Evolutionary conservation across 106 monocot species (phyloP), one percentile per base, ranked within the genome.

Genomic region (Narthecium ossifragum): DNA sequence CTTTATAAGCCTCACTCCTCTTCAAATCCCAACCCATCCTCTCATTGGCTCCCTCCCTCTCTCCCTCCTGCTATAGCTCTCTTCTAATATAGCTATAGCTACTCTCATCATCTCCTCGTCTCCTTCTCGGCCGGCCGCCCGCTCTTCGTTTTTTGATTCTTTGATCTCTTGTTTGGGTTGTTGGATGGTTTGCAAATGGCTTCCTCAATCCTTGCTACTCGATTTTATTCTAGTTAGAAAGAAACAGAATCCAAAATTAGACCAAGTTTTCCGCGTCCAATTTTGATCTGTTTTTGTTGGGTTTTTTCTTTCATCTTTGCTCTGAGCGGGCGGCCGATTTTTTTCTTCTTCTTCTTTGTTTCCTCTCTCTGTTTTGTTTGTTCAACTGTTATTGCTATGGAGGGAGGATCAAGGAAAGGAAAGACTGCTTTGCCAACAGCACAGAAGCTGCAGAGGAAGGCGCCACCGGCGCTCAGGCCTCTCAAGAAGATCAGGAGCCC

Each of bases 401-500:
- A 11, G 58, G 58, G 39, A 37, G 58, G 21, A 22, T 2, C 36
- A 58, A 9, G 58, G 6, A 58, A 58, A 25, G n/a, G 23, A 31
- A 23, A 58, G 36, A 11, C 17, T 17, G 1, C 11, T 14, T 2
- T 13, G 27, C 5, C 27, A 24, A 54, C 6, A 29, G 28, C 30
- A 18, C 27, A 28, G 25, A 14, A 20, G 13, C 34, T 6, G 33
- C 49, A 29, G 32, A 21, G 53, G 27, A 36, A 34, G 23, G 25
- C 64, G 48, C 15, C 52, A 34, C 12, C 34, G 21, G 2, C 47
- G 4, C 18, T 31, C 13, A 18, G 53, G 2, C 70, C 58, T 46
- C 34, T 48, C 47, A 68, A 68, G 68, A 68, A 59, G 48, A 58
- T 59, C 8, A 57, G 33, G 23, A 68, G 68, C 36, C 68, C 66